Evolutionary conservation across 2,329 filamentous ascomycete species (phyloP), one percentile per base, ranked within the genome.

Genomic region (Simplicillium aogashimaense): DNA sequence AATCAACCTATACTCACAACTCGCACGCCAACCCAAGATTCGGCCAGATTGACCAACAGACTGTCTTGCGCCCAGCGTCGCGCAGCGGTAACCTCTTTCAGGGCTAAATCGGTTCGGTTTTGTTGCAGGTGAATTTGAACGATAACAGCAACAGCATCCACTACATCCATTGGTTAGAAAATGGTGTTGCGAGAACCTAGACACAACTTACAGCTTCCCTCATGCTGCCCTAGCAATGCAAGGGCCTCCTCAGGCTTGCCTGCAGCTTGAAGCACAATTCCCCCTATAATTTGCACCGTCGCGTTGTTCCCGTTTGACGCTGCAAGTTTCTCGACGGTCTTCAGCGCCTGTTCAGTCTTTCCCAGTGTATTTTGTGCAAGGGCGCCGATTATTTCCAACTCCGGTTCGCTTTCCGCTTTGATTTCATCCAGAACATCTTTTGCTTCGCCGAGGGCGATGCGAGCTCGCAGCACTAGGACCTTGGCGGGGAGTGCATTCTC

Each of bases 1-100:
- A 10, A 35, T 29, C 4, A 8, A 28, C 35, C 3, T 36, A 4
- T 3, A 66, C 74, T 46, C 74, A 92, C 87, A 63, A 90, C 70
- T 60, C 92, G 75, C 61, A 97, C 64, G 20, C 88, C 89, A 47
- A 95, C 85, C 92, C 90, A 98, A 7, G 86, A 86, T 66, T 98
- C 92, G 7, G 89, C 89, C 49, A 98, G 66, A 63, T 98, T 97
- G 48, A 97, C 86, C 37, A 97, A 70, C 31, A 97, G 67, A 50
- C 83, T 94, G 59, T 97, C 92, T 64, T 98, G 90, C 7, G 90
- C 92, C 86, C 90, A 97, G 63, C 86, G 78, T 59, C 89, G 79
- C 29, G 92, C 92, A 29, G 83, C 78, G 38, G 80, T 70, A 30
- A 94, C 88, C 65, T 95, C 90, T 64, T 95, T 95, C 11, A 88